A percentile compares a stretch with the other conserved stretches of the same genome.
These are phyloP conservation scores for Zygosaccharomyces rouxii DNA, from an alignment of 805 yeast species.

Conservation along the genomic window DNA sequence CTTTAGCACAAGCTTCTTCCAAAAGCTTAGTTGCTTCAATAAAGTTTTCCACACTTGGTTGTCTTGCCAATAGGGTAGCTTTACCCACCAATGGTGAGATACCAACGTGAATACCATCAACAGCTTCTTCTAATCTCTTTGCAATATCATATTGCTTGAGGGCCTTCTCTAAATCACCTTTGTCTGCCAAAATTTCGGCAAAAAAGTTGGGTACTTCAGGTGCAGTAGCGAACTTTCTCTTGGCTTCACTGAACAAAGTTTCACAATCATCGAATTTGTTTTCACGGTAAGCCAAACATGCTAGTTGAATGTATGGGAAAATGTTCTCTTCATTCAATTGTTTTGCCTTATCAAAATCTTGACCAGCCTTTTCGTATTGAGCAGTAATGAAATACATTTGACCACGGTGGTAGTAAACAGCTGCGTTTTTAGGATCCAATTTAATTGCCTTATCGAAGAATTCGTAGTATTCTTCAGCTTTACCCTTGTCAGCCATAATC, in stretches of 20 bases:
- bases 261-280: conserved; percentile 52
- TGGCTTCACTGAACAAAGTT: conserved; percentile 63
- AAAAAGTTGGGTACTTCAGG: conserved; percentile 93
- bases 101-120: conserved; percentile 70
- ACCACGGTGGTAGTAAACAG: conserved; percentile 89
- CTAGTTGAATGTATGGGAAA: conserved; percentile 85
- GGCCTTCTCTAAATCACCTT: conserved; percentile 68
- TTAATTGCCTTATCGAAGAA: conserved; percentile 70
- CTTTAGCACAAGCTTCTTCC: conserved; percentile 71
- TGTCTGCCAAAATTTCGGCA: conserved; percentile 89
- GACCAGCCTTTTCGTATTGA: conserved; percentile 66
- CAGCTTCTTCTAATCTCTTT: conserved; percentile 69
- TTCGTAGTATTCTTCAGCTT: conserved; percentile 59
- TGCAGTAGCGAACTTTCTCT: conserved; percentile 70
- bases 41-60: conserved; percentile 41
- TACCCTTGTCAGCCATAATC: conserved; percentile 75
- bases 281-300: conserved; percentile 83
- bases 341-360: conserved; percentile 71
- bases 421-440: conserved; percentile 67
- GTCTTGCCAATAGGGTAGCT: conserved; percentile 66
- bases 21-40: conserved; percentile 61
- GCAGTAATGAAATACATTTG: conserved; percentile 82
- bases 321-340: conserved; percentile 70
- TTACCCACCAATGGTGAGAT: conserved; percentile 87
- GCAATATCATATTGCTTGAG: conserved; percentile 81